Evolutionary conservation across 805 yeast genomes (phyloP), one percentile per base, ranked within the genome.

Genomic region (Suhomyces sp.): DNA sequence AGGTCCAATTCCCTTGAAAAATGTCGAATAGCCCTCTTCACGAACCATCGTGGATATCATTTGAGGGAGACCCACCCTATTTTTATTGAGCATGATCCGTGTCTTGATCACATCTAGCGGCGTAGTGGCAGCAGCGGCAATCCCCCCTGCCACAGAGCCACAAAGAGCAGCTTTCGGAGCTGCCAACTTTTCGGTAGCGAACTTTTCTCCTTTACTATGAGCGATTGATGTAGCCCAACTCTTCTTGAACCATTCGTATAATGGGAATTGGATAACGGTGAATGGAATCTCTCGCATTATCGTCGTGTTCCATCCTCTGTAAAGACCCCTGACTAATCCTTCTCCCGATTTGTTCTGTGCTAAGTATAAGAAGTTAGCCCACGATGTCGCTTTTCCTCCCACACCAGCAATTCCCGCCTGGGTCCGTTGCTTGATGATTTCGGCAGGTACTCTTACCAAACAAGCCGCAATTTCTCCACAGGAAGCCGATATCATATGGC

Each of bases 211-310:
- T n/a, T n/a, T n/a, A n/a, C n/a, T n/a, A n/a, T n/a, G n/a, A 13
- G 29, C 13, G 39, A 32, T 1, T 61, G 51, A 2, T 59, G 29
- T 26, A 13, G 29, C 19, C 79, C 86, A 75, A 30, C 58, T 55
- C 43, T 62, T 62, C 65, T 93, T 93, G 50, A 93, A 57, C 55
- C 69, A 76, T 56, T 93, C 99, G 56, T 93, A 93, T 24, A 93
- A 61, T 4, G 98, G 98, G 65, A 90, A 93, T 56, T 93, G 98
- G 38, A 93, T 88, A 56, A 90, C 73, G 0, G 99, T 93, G 64
- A 93, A 93, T 4, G 99, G 98, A 28, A 93, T 91, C 52, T 93
- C 99, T 41, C 99, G 73, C 79, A 90, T 72, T 26, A 93, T 82
- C 1, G 99, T 93, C 10, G 95, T 81, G 15, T 77, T 70, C 88